Percentiles rank a stretch among this genome's conserved stretches.
Evolutionary conservation across 2,329 filamentous ascomycete genomes (phyloP).

Genomic region (Trichoderma sp.): DNA sequence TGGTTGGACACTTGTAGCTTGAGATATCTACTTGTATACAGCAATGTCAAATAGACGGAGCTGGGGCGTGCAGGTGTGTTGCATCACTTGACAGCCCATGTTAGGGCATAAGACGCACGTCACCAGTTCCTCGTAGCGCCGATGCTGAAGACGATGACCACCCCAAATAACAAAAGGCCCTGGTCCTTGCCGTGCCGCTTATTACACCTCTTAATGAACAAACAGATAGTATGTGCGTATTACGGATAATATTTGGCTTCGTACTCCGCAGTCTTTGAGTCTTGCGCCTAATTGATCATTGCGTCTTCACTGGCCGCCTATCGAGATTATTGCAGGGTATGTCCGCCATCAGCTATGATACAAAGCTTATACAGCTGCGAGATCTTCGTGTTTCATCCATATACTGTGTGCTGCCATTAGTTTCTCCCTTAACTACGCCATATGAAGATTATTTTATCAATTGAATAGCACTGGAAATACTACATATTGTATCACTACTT

Average conservation of each 20-base stretch:
- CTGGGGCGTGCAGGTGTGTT: not conserved
- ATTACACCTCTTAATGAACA: not conserved
- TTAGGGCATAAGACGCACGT: constrained; percentile 21
- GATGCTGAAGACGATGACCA: not conserved
- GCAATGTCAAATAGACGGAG: not conserved
- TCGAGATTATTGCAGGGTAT: not conserved
- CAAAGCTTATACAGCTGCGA: not conserved
- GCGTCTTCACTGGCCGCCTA: not conserved
- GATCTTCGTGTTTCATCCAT: not conserved
- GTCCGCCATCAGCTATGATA: not conserved
- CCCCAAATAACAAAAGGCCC: not conserved
- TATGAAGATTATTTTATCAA: not conserved
- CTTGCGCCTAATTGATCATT: not conserved
- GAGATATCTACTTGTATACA: not conserved
- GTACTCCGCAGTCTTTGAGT: not conserved
- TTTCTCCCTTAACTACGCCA: not conserved
- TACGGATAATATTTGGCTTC: not conserved
- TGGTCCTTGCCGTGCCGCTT: not conserved
- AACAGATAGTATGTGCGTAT: too few species aligned
- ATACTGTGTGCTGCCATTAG: not conserved
- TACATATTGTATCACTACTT: not conserved
- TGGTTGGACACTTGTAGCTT: not conserved
- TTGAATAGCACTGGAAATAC: not conserved
- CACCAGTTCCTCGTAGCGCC: not conserved
- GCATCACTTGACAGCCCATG: constrained; percentile 9